Evolutionary conservation across 1,139 yeast genomes (phyloP).

Genomic region (Spencermartinsiella ligniputridi): DNA sequence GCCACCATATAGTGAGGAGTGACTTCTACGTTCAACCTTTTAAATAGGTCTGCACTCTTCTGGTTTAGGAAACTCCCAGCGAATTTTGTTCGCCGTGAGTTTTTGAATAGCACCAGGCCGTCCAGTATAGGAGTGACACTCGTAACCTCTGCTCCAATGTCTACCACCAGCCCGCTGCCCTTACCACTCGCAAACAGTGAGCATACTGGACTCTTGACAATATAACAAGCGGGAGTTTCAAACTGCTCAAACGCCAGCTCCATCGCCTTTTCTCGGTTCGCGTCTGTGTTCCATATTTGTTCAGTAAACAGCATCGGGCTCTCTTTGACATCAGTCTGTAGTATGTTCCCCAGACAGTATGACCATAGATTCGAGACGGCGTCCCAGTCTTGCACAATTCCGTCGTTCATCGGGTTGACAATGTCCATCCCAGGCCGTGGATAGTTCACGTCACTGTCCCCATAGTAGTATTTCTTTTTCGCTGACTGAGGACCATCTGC

Average conservation of each 20-base stretch:
- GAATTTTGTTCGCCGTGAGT: slow-evolving; percentile 27
- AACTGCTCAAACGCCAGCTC: slow-evolving; percentile 72
- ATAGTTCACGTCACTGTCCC: slow-evolving; percentile 32
- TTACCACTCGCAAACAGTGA: slow-evolving; percentile 91
- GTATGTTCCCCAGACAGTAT: slow-evolving; percentile 34
- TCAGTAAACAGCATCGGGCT: slow-evolving; percentile 80
- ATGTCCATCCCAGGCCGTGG: slow-evolving; percentile 34
- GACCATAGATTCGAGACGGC: slow-evolving; percentile 38
- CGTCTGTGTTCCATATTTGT: slow-evolving; percentile 76
- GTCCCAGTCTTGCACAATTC: slow-evolving; percentile 43
- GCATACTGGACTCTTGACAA: slow-evolving; percentile 84
- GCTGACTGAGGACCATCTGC: slow-evolving; percentile 9
- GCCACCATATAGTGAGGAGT: slow-evolving; percentile 35
- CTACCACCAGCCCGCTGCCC: slow-evolving; percentile 89
- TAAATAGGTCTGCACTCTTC: slow-evolving; percentile 26
- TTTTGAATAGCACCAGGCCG: slow-evolving; percentile 73
- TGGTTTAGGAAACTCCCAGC: slow-evolving; percentile 37
- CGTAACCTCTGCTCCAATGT: slow-evolving; percentile 79
- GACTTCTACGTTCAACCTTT: slow-evolving; percentile 21
- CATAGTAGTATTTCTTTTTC: slow-evolving; percentile 22
- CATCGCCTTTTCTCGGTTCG: slow-evolving; percentile 65
- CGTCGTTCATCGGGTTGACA: slow-evolving; percentile 35
- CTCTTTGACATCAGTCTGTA: slow-evolving; percentile 54
- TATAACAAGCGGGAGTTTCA: slow-evolving; percentile 78
- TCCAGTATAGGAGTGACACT: slow-evolving; percentile 92